Evolutionary conservation across 108 stramenopile genomes (phyloP).

Genomic region (Fistulifera solaris): DNA sequence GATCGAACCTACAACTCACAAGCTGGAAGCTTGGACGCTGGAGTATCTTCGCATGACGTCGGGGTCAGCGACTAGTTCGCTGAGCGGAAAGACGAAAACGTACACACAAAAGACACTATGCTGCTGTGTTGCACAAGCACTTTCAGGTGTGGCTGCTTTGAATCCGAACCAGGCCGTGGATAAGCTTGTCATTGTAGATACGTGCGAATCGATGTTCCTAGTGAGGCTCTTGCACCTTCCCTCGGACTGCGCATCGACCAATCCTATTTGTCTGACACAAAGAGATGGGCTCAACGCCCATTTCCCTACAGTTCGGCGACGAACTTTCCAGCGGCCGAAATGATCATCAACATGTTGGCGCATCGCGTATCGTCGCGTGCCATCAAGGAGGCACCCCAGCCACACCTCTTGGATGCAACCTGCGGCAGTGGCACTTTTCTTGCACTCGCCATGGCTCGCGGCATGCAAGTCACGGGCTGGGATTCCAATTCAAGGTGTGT

Average conservation of each 20-base stretch:
- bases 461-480: slow-evolving; percentile 15
- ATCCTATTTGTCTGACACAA: slow-evolving; percentile 2
- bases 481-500: slow-evolving; percentile 51
- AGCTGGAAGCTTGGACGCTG: no score
- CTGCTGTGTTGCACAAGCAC: slow-evolving; percentile 31
- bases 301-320: slow-evolving; percentile 70
- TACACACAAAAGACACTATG: slow-evolving; percentile 46
- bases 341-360: slow-evolving; percentile 31
- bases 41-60: no score
- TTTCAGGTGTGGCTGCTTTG: slow-evolving; percentile 33
- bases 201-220: background rate
- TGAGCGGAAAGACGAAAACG: background rate
- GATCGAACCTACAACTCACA: no score
- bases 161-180: slow-evolving; percentile 9
- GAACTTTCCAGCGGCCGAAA: slow-evolving; percentile 38
- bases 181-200: background rate
- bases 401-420: slow-evolving; percentile 44
- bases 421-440: slow-evolving; percentile 64
- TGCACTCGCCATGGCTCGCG: slow-evolving; percentile 35
- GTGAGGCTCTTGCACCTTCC: no score
- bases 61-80: no score
- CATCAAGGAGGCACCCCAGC: background rate
- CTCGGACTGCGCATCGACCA: no score
- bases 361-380: slow-evolving; percentile 3
- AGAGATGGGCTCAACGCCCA: slow-evolving; percentile 42